A percentile compares a stretch with the other conserved stretches of the same genome.
These are phyloP conservation scores for Breynia disticha DNA, from an alignment of 441 rosid species.

Conservation along the genomic window DNA sequence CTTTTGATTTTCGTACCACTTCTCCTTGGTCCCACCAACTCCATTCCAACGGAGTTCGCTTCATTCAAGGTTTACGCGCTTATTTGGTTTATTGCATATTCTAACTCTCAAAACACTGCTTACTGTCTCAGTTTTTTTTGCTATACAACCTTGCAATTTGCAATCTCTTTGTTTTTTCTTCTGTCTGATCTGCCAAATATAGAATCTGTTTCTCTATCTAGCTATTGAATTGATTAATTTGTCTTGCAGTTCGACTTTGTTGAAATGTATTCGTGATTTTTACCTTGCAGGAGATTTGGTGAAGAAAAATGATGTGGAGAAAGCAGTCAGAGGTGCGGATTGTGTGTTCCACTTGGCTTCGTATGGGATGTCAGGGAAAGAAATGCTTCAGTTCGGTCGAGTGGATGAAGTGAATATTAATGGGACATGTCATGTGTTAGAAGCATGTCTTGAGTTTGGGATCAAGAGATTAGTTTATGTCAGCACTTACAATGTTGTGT, in stretches of 20 bases:
- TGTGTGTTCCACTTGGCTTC: slow-evolving; percentile 95
- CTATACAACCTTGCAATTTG: no score
- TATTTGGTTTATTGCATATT: no score
- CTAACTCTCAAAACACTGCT: no score
- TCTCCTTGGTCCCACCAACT: slow-evolving; percentile 62
- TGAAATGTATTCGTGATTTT: background rate
- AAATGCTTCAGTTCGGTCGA: slow-evolving; percentile 77
- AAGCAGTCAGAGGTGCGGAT: slow-evolving; percentile 52
- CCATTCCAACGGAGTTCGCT: slow-evolving; percentile 35
- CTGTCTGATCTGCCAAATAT: no score
- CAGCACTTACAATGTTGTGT: slow-evolving; percentile 88
- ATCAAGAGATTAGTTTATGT: slow-evolving; percentile 67
- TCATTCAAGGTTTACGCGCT: slow-evolving; percentile 73
- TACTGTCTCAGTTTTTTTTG: no score
- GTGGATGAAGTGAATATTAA: slow-evolving; percentile 71
- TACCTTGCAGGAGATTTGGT: slow-evolving; percentile 47
- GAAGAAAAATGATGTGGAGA: slow-evolving; percentile 49
- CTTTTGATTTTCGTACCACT: slow-evolving; percentile 48
- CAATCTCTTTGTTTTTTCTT: no score
- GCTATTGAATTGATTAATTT: no score
- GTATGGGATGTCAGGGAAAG: slow-evolving; percentile 88
- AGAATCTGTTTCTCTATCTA: no score
- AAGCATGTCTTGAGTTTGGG: slow-evolving; percentile 52
- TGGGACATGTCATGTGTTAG: slow-evolving; percentile 76
- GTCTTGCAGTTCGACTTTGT: background rate